Conservation (phyloP, 371 early-diverging fungal species). For the Syncephalastrum racemosum region DNA sequence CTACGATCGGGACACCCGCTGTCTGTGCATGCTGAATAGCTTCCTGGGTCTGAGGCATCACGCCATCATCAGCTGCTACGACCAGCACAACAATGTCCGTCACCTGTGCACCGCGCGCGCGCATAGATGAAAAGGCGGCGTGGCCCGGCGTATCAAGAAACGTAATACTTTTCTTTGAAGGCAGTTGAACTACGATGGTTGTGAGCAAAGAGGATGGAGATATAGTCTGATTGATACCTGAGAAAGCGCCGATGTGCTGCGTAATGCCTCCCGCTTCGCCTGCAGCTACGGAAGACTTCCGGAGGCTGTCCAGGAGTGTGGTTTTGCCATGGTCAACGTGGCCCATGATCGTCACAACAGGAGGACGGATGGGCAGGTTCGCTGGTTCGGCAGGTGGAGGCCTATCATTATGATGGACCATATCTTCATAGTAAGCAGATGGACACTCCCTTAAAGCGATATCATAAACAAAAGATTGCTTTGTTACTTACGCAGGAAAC, state of each 20-base stretch:
- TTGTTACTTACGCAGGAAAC: constrained; percentile 54
- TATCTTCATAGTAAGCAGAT: not conserved
- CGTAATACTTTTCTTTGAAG: constrained; percentile 77
- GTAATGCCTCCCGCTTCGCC: constrained; percentile 98
- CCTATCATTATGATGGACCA: constrained; percentile 20
- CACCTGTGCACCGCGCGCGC: constrained; percentile 87
- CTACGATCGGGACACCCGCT: constrained; percentile 90
- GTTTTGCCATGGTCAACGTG: constrained; percentile 99
- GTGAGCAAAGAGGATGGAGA: not conserved
- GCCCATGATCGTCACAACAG: constrained; percentile 98
- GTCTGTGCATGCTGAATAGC: constrained; percentile 90
- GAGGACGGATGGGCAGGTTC: constrained; percentile 74
- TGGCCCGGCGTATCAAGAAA: constrained; percentile 98
- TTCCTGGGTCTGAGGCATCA: constrained; percentile 96
- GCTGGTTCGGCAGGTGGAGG: constrained; percentile 71
- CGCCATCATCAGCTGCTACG: constrained; percentile 96
- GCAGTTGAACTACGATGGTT: constrained; percentile 45
- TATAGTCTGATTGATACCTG: constrained; percentile 48
- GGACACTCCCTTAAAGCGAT: not conserved
- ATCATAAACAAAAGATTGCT: no score
- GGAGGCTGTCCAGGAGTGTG: constrained; percentile 91
- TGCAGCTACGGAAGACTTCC: constrained; percentile 89
- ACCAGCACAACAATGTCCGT: constrained; percentile 96
- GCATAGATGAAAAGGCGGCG: constrained; percentile 94
- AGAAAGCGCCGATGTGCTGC: constrained; percentile 97